Evolutionary conservation across 2,329 filamentous ascomycete genomes (phyloP), one percentile per base, ranked within the genome.

Genomic region (Sporothrix globosa): DNA sequence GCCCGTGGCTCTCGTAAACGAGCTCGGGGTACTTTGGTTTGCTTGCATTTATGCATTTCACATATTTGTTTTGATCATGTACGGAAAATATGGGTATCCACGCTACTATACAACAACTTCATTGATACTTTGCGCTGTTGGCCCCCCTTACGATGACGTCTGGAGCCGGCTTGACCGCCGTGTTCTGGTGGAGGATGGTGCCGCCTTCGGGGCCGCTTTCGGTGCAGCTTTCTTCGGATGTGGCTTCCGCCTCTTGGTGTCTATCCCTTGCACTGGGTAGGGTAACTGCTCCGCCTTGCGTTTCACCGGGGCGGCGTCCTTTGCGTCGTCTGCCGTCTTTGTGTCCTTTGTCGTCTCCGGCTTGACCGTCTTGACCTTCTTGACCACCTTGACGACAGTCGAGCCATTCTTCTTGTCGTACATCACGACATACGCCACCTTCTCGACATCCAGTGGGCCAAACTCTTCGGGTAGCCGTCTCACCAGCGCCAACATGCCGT

Each of bases 371-470:
- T 30, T 53, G 27, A 24, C 2, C 9, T 4, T 4, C 48, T 52
- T 50, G 6, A 14, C 39, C 4, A 13, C 39, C 34, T 65, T 60
- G 27, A 9, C 14, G 11, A 39, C 24, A 11, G 48, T 17, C 24
- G 61, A 19, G 11, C 34, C 41, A 13, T 52, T 69, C 44, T 65
- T 52, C 46, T 54, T 66, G 50, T 69, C 70, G 44, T 65, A 44
- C 76, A 91, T 86, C 66, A 92, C 77, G 11, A 92, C 90, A 76
- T 88, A 92, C 2, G 91, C 91, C 21, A 90, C 90, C 77, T 86
- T 90, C 78, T 93, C 91, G 5, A 87, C 82, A 1, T 89, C 89
- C 44, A 79, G 82, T 0, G 88, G 85, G 4, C 77, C 79, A 10
- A 56, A 54, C n/a, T n/a, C 13, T 4, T 41, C 48, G 4, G 34